Evolutionary conservation across 257 asterid genomes (phyloP).

Genomic region (Thymus mandschuricus): DNA sequence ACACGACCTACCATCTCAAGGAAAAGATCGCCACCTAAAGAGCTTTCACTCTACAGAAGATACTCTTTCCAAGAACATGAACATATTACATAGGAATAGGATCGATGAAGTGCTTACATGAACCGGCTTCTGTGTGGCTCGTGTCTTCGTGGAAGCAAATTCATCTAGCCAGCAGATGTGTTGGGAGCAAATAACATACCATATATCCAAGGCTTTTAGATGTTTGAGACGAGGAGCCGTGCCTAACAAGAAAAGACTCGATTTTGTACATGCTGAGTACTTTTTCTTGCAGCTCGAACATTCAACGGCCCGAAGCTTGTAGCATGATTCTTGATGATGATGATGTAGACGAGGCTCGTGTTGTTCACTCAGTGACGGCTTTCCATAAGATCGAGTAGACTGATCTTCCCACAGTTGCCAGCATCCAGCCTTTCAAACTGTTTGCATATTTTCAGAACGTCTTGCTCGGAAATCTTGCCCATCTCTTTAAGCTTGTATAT

Average conservation of each 20-base stretch:
- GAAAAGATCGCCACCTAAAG: neutral
- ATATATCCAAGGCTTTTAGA: neutral
- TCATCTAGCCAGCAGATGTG: neutral
- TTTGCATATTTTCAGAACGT: slow-evolving; percentile 65
- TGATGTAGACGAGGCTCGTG: neutral
- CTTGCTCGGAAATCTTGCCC: slow-evolving; percentile 80
- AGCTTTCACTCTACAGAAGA: neutral
- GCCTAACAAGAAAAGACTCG: neutral
- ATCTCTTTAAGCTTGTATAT: slow-evolving; percentile 93
- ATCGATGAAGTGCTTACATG: neutral
- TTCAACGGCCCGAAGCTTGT: neutral
- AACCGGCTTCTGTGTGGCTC: neutral
- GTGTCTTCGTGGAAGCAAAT: neutral
- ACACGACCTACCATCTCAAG: neutral
- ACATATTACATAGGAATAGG: neutral
- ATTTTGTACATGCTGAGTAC: neutral
- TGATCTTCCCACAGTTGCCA: slow-evolving; percentile 88
- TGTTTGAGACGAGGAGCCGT: slow-evolving; percentile 2
- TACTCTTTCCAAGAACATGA: neutral
- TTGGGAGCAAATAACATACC: neutral
- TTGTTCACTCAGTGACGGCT: slow-evolving; percentile 39
- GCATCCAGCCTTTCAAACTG: slow-evolving; percentile 82
- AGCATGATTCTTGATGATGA: neutral
- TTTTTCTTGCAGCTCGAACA: neutral
- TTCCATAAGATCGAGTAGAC: slow-evolving; percentile 79